Evolutionary conservation across 495 filamentous ascomycete species (phyloP).

Genomic region (Penicillium herquei): DNA sequence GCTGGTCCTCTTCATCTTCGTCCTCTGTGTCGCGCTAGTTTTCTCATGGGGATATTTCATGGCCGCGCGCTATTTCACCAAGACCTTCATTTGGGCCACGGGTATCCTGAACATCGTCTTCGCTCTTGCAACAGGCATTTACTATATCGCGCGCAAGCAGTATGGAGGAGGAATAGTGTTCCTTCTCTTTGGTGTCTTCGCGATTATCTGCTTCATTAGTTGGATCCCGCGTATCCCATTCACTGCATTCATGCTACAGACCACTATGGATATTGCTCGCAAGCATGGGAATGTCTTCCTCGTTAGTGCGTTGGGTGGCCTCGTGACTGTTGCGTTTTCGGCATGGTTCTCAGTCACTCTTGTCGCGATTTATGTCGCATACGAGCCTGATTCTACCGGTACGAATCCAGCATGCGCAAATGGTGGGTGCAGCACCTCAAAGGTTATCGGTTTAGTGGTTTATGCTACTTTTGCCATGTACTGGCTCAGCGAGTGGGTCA

Average conservation of each 20-base stretch:
- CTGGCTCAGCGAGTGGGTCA: constrained; percentile 89
- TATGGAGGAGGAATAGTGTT: constrained; percentile 85
- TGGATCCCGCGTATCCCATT: constrained; percentile 91
- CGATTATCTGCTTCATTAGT: constrained; percentile 72
- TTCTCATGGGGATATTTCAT: constrained; percentile 76
- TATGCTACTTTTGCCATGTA: constrained; percentile 89
- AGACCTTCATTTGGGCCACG: constrained; percentile 88
- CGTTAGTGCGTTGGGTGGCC: constrained; percentile 75
- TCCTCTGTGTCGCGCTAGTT: constrained; percentile 66
- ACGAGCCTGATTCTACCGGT: constrained; percentile 53
- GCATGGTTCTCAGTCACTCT: constrained; percentile 63
- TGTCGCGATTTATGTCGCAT: constrained; percentile 74
- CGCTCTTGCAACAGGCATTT: constrained; percentile 66
- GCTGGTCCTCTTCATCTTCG: constrained; percentile 77
- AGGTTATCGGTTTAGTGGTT: constrained; percentile 78
- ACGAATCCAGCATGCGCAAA: constrained; percentile 65
- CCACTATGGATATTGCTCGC: constrained; percentile 80
- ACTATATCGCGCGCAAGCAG: constrained; percentile 64
- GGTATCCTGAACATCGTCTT: constrained; percentile 67
- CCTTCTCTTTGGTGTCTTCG: constrained; percentile 75
- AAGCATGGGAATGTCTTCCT: constrained; percentile 82
- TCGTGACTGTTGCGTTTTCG: constrained; percentile 69
- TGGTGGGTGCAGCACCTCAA: constrained; percentile 69
- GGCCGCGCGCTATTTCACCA: constrained; percentile 76
- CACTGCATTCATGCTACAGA: constrained; percentile 85